phyloP scores from a whole-genome alignment of 345 rosid species.

The Populus pruinosa region DNA sequence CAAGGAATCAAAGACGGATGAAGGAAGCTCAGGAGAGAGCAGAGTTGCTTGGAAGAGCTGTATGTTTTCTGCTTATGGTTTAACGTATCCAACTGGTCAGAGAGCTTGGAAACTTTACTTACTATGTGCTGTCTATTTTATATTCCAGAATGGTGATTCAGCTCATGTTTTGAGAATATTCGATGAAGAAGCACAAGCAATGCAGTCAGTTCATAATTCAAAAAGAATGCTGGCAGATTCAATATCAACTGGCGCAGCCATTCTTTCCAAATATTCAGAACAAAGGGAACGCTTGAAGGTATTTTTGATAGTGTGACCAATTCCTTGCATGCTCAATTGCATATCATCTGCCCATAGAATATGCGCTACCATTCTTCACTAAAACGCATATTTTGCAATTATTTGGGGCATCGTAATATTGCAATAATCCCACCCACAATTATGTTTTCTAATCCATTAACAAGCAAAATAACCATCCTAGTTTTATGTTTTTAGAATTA shows the following conservation, averaged over 20 bases:
- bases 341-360: background rate
- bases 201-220: constrained; percentile 77
- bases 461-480: too few species aligned
- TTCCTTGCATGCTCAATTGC: background rate
- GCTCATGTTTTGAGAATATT: constrained; percentile 78
- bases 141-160: constrained; percentile 68
- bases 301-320: background rate
- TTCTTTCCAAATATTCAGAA: constrained; percentile 78
- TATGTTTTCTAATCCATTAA: background rate
- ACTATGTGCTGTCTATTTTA: background rate
- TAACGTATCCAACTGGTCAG: background rate
- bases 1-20: constrained; percentile 64
- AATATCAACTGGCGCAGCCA: constrained; percentile 69
- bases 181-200: constrained; percentile 91
- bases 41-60: constrained; percentile 79
- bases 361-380: background rate
- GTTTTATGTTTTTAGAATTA: too few species aligned
- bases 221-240: constrained; percentile 84
- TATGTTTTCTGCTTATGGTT: constrained; percentile 20
- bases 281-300: constrained; percentile 95
- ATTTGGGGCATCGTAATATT: background rate
- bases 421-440: background rate
- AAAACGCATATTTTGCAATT: background rate
- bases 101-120: background rate
- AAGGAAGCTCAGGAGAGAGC: constrained; percentile 81